Base-by-base conservation (phyloP, 1,284 basidiomycete species). In the Microbotryum violaceum region DNA sequence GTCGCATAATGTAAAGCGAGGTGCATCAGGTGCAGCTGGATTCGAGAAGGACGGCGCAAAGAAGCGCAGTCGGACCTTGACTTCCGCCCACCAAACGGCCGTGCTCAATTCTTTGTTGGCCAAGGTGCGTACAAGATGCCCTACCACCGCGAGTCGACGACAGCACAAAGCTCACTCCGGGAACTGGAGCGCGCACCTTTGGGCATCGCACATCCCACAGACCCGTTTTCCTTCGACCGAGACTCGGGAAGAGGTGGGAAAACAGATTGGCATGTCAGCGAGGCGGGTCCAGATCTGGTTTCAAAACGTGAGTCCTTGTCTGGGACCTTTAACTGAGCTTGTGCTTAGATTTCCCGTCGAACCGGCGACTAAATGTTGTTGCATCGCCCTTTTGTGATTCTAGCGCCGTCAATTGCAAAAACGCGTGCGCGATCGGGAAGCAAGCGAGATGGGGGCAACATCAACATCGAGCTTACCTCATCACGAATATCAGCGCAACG, bases 171-270 rank as follows among this genome's bases (percentile, higher is more conserved):
- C 2, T 53, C 48, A 55, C 53, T 57, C 31, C 21, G 53, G 58
- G 27, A 20, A 14, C 37, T 42, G 14, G 37, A 12, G 2, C 37
- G 16, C 37, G 16, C 37, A 42, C 37, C 14, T n/a, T 53, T 53
- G 27, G 37, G 18, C 18, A 12, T 42, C 3, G 37, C 37, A 42
- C 37, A 14, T 53, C 2, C 10, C 49, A 54, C 61, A 90, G 88
- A 89, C 88, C 54, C 85, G 87, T 42, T 90, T 90, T 75, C 88
- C 88, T 3, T 87, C 87, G 5, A 89, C 88, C 3, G 84, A 86
- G 21, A 83, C 87, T 81, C 82, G 88, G 56, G 88, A 90, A 75
- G 85, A 89, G 69, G 86, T 90, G 42, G 88, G 88, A 12, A 82
- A 85, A 46, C 81, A 86, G 37, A 89, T 90, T 64, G 88, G 87